Evolutionary conservation across 2,329 filamentous ascomycete species (phyloP), one percentile per base, ranked within the genome.

Genomic region (Colletotrichum karsti): DNA sequence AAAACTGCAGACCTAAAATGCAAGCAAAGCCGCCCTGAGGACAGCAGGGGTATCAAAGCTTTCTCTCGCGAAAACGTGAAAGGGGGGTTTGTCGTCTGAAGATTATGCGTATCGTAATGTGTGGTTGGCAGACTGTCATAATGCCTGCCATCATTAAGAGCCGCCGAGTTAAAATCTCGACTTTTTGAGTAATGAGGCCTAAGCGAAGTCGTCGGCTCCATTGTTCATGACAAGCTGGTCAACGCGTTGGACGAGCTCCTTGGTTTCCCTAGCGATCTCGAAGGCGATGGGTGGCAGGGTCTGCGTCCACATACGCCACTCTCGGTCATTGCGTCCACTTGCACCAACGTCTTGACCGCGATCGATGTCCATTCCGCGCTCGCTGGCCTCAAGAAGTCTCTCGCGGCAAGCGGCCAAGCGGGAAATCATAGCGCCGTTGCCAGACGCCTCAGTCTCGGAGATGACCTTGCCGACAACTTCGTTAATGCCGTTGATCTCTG

Each of bases 261-360:
- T 96, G 57, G 92, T 92, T 79, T 94, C 92, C 67, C 92, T 87
- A 7, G 92, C 93, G 76, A 95, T 92, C 79, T 94, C 92, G 79
- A 97, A 97, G n/a, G 93, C 93, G 72, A 96, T 90, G 2, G 93
- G 93, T 10, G 93, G 93, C 56, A 97, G 81, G 28, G 88, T 90
- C 77, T 92, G 90, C 61, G 87, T 91, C 83, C 91, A 91, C 74
- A 85, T 84, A 70, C 84, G 84, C 88, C 88, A 90, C 70, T 88
- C 85, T 68, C 84, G 81, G 60, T 85, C 83, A 44, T 84, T 83
- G 51, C 87, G 81, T 42, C 83, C 83, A 3, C 84, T 79, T 37
- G 79, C 84, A 7, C 84, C 87, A 26, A 92, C 86, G 8, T 88
- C 85, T 71, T 87, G 83, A 26, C 90, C 91, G 37, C 87, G 88